Evolutionary conservation across 306 rosid genomes (phyloP), one percentile per base, ranked within the genome.

Genomic region (Ormosia semicastrata): DNA sequence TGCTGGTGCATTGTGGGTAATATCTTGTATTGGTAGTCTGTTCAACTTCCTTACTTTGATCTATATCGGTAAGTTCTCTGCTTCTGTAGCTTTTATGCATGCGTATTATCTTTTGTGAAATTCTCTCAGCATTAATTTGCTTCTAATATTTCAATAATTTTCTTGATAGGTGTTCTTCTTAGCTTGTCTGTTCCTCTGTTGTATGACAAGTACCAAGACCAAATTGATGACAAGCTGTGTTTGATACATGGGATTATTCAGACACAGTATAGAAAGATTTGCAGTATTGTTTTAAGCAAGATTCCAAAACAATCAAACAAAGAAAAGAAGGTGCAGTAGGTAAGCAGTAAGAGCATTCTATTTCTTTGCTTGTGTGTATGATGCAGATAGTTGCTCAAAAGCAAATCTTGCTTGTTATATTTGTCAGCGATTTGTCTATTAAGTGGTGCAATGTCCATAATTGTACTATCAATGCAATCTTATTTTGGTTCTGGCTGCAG

Each of bases 281-380:
- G 88, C 44, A 89, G 82, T 59, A 86, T 59, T 78, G 60, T 89
- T 67, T 73, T 84, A 82, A 89, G 83, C 91, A 96, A 85, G 88
- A 79, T 96, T 80, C 91, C 96, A 39, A 43, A 87, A 39, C 79
- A 85, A 41, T 68, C 77, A 74, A 89, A 36, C 85, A 96, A 94
- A 87, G 89, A 84, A 82, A 96, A 96, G 94, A 96, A 96, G 97
- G 74, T 86, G 66, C 90, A 92, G 69, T 96, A 96, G 97, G 91
- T 89, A 78, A 60, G 79, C 8, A 53, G 52, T 67, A 36, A 43
- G 80, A 18, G 63, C 74, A 70, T 69, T 70, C 58, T 79, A 29
- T 87, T 57, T 57, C 52, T 75, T 72, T 76, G 15, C n/a, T 13
- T 81, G 8, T 62, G 29, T 76, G 71, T 71, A 60, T 75, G 83